Base-by-base conservation (phyloP, 805 yeast genomes). In the Sugiyamaella qingdaonensis region DNA sequence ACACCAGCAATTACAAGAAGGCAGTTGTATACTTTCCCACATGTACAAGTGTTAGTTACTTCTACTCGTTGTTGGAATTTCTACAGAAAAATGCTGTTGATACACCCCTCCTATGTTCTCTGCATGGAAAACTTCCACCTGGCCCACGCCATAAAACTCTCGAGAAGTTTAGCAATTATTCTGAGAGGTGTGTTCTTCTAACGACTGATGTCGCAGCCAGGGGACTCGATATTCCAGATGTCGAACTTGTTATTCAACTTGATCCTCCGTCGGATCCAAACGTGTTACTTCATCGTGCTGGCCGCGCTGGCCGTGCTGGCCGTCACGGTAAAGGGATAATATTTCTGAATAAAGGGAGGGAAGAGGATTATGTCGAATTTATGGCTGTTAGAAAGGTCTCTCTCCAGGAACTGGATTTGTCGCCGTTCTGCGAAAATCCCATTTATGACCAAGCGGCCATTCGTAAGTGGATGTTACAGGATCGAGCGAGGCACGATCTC, bases 141-240 rank as follows among this genome's bases (percentile, higher is more conserved):
- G 81, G 79, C 46, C 80, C 96, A 13, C 78, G 99, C 59, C 69
- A 85, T 49, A 86, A 81, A 64, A 87, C 96, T 0, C 71, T 92
- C 43, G 74, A 75, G 10, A 71, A 68, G 33, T 94, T 92, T 64
- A 66, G 82, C 0, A 76, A 76, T 0, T 55, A 62, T 3, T 63
- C 65, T 7, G 68, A 70, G 2, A 84, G 81, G 58, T 74, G 84
- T 9, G 80, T 92, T 0, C 69, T 94, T 21, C 73, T 94, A 69
- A 90, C 99, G 1, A 94, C 99, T 0, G 99, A 94, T 74, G 97
- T 94, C n/a, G 97, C 99, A 0, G 97, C 98, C 0, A 78, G 99
- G 65, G 99, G 99, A 42, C 80, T 94, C 19, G 99, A 94, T 72
- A 85, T 94, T 29, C 95, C 96, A 0, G 94, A 91, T 51, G 97